Conservation (phyloP, 805 yeast species). For the Starmerella scarabaei region DNA sequence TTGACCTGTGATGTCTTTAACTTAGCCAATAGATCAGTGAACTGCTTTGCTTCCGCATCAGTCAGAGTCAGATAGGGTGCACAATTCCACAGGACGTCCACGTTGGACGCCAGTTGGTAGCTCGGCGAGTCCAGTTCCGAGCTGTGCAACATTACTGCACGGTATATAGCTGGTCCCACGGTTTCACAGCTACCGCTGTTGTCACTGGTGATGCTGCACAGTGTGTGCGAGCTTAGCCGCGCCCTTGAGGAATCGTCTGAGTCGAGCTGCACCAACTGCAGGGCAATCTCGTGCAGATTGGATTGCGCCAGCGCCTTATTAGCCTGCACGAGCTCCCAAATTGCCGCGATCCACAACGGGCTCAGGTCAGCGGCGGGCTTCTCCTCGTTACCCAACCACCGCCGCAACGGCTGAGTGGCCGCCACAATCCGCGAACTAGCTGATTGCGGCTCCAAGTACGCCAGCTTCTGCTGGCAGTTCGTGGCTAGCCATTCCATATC, state of each 20-base stretch:
- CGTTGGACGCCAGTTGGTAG: slow-evolving; percentile 11
- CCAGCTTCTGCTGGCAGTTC: not conserved
- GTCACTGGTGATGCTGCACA: slow-evolving; percentile 10
- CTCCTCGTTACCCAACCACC: not conserved
- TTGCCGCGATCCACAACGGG: slow-evolving; percentile 43
- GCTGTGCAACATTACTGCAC: slow-evolving; percentile 1
- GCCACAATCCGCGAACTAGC: not conserved
- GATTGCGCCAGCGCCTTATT: slow-evolving; percentile 34
- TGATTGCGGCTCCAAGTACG: slow-evolving; percentile 4
- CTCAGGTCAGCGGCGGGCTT: slow-evolving; percentile 24
- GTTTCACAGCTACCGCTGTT: slow-evolving; percentile 6
- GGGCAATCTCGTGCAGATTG: not conserved
- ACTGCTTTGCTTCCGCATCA: slow-evolving; percentile 2
- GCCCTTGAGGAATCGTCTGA: not conserved
- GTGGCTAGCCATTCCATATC: slow-evolving; percentile 24
- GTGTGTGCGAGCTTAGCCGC: slow-evolving; percentile 10
- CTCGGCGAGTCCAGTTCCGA: slow-evolving; percentile 9
- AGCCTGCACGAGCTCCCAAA: slow-evolving; percentile 70
- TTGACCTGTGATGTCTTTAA: slow-evolving; percentile 1
- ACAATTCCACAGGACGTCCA: slow-evolving; percentile 18
- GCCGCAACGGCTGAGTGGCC: not conserved
- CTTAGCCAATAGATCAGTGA: not conserved
- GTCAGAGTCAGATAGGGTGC: slow-evolving; percentile 11
- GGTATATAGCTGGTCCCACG: slow-evolving; percentile 6
- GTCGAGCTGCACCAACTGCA: not conserved